Percentiles rank a stretch among this genome's conserved stretches.
Evolutionary conservation across 106 monocot species (phyloP).

Genomic region (Posidonia australis): DNA sequence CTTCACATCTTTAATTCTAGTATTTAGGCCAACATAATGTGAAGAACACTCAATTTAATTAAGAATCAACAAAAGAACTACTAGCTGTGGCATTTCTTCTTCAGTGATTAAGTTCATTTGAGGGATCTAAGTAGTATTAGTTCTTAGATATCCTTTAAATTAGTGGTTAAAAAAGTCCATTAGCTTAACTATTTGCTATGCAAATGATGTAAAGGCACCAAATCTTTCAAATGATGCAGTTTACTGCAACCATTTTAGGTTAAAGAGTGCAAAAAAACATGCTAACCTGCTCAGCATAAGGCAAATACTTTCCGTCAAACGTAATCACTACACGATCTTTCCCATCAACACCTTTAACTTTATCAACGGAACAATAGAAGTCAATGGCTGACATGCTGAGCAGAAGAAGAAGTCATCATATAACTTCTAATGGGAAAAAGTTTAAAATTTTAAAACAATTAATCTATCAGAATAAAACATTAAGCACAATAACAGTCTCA

Average conservation of each 20-base stretch:
- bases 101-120: too few relatives aligned
- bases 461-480: background rate
- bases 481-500: background rate
- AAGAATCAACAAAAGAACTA: too few relatives aligned
- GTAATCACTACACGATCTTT: slow-evolving; percentile 85
- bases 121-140: too few relatives aligned
- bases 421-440: background rate
- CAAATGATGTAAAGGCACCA: background rate
- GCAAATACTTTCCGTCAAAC: slow-evolving; percentile 88
- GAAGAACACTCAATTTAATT: too few relatives aligned
- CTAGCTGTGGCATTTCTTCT: too few relatives aligned
- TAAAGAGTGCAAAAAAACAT: background rate
- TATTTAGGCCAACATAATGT: too few relatives aligned
- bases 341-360: slow-evolving; percentile 72
- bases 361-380: slow-evolving; percentile 86
- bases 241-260: background rate
- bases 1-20: too few relatives aligned
- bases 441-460: background rate
- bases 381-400: slow-evolving; percentile 90
- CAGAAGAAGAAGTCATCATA: background rate
- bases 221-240: background rate
- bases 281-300: slow-evolving; percentile 65
- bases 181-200: too few relatives aligned
- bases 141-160: too few relatives aligned
- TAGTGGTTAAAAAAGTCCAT: too few relatives aligned